Conservation (phyloP, 805 yeast species). For the Metschnikowia bowlesiae region DNA sequence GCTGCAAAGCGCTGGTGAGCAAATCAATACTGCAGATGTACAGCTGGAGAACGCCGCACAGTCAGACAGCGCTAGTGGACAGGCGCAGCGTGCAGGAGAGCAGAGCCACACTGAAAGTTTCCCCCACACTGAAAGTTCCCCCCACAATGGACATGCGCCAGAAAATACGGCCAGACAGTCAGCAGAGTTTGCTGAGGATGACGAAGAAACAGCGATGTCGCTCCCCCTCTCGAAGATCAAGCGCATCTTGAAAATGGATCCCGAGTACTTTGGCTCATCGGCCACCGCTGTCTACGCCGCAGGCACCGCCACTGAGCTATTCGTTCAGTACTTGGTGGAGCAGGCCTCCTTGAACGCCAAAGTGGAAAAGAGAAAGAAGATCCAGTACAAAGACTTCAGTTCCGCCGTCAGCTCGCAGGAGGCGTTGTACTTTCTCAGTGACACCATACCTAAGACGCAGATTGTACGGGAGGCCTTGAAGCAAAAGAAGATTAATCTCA, state of each 20-base stretch:
- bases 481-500: slow-evolving; percentile 32
- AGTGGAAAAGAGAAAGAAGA: slow-evolving; percentile 60
- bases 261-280: slow-evolving; percentile 63
- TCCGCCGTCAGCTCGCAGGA: slow-evolving; percentile 57
- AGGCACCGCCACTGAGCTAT: slow-evolving; percentile 74
- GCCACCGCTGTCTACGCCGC: slow-evolving; percentile 69
- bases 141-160: no score
- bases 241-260: slow-evolving; percentile 69
- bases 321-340: slow-evolving; percentile 64
- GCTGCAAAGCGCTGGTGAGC: no score
- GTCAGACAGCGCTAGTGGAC: no score
- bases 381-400: slow-evolving; percentile 68
- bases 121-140: no score
- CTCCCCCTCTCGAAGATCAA: slow-evolving; percentile 69
- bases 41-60: no score
- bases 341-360: slow-evolving; percentile 65
- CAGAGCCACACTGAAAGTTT: no score
- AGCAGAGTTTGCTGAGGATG: slow-evolving; percentile 7
- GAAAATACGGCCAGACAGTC: no score
- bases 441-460: slow-evolving; percentile 61
- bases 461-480: slow-evolving; percentile 46
- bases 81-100: no score
- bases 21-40: no score
- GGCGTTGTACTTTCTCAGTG: slow-evolving; percentile 57
- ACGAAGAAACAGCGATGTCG: slow-evolving; percentile 15